Percentiles rank a stretch among this genome's conserved stretches.
Evolutionary conservation across 2,329 filamentous ascomycete genomes (phyloP).

Genomic region (Aspergillaceae sp.): DNA sequence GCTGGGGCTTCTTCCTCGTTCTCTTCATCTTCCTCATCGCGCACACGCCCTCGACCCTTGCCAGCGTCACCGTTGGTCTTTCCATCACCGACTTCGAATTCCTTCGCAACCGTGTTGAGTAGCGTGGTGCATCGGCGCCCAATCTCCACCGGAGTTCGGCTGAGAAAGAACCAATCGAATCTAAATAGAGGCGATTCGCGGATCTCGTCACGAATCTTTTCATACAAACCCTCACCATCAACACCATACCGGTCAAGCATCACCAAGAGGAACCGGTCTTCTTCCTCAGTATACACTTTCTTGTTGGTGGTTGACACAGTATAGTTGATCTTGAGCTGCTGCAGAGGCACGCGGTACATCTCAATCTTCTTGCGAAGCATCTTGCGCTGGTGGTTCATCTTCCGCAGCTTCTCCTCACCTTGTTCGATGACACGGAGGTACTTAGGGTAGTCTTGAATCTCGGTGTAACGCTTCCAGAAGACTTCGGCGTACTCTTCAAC

Average conservation of each 20-base stretch:
- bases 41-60: conserved; percentile 53
- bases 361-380: conserved; percentile 91
- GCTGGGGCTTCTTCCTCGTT: conserved; percentile 73
- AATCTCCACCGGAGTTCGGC: conserved; percentile 85
- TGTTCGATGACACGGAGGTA: conserved; percentile 83
- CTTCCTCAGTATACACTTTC: conserved; percentile 98
- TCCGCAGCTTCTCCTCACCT: conserved; percentile 80
- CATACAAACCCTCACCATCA: conserved; percentile 82
- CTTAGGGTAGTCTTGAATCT: conserved; percentile 82
- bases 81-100: conserved; percentile 65
- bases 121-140: conserved; percentile 87
- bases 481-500: conserved; percentile 87
- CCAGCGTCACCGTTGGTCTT: conserved; percentile 51
- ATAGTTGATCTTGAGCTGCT: conserved; percentile 98
- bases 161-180: conserved; percentile 99
- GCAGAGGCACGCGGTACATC: conserved; percentile 92
- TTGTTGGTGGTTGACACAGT: conserved; percentile 99
- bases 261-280: conserved; percentile 90
- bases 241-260: conserved; percentile 88
- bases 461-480: conserved; percentile 91
- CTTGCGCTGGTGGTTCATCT: conserved; percentile 85
- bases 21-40: conserved; percentile 78
- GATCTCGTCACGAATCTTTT: conserved; percentile 94
- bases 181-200: conserved; percentile 89
- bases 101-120: conserved; percentile 85